phyloP scores from a whole-genome alignment of 2,329 filamentous ascomycete species.

The Tolypocladium inflatum region DNA sequence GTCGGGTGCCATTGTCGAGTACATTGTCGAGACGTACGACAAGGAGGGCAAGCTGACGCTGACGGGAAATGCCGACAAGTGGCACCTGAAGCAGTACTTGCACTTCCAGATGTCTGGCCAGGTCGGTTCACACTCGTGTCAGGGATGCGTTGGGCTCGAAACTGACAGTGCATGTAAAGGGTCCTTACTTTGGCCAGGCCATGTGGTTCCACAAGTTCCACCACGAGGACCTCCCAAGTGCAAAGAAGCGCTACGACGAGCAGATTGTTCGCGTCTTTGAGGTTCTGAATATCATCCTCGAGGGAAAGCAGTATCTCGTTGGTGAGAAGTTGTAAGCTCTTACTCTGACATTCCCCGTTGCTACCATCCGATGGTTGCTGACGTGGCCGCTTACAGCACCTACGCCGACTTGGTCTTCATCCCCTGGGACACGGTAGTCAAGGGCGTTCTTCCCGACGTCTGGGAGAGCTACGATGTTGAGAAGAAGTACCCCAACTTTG shows the following conservation, averaged over 20 bases:
- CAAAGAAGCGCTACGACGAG: constrained; percentile 20
- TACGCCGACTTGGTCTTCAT: constrained; percentile 25
- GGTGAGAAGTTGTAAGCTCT: constrained; percentile 21
- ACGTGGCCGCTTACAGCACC: constrained; percentile 10
- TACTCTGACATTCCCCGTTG: too few relatives aligned
- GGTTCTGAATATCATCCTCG: constrained; percentile 21
- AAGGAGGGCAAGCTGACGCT: constrained; percentile 15
- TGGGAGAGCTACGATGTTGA: constrained; percentile 16
- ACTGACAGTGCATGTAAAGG: constrained; percentile 7
- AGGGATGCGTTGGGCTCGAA: not conserved
- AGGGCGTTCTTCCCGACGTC: constrained; percentile 7
- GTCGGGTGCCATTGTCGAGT: constrained; percentile 20
- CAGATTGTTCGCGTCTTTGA: constrained; percentile 18
- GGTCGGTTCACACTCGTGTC: constrained; percentile 3
- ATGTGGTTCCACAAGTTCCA: constrained; percentile 21
- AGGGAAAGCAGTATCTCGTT: constrained; percentile 24
- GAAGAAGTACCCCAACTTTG: constrained; percentile 23
- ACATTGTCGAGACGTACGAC: constrained; percentile 20
- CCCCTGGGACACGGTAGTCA: constrained; percentile 15
- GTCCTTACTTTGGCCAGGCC: constrained; percentile 26
- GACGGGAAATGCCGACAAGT: constrained; percentile 16
- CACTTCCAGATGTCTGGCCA: constrained; percentile 29
- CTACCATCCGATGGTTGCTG: not conserved
- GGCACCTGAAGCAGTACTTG: constrained; percentile 22
- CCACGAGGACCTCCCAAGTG: constrained; percentile 16